A percentile compares a stretch with the other conserved stretches of the same genome.
Conservation (phyloP, 2,329 filamentous ascomycete species). For the Claviceps citrina region DNA sequence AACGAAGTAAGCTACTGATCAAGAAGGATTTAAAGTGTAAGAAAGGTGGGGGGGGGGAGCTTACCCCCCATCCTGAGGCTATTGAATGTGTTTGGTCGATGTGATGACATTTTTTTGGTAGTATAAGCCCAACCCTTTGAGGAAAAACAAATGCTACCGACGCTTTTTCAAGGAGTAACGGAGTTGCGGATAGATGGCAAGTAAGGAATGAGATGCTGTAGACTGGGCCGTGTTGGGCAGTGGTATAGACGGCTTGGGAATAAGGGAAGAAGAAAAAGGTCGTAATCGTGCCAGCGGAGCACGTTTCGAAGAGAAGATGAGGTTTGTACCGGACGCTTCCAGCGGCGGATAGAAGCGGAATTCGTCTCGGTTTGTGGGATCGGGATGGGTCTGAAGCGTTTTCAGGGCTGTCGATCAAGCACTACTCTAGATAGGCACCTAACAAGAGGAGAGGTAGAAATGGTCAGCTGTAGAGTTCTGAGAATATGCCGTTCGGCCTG, state of each 20-base stretch:
- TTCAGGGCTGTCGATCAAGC: slow-evolving; percentile 1
- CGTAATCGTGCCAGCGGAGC: background rate
- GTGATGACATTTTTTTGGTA: slow-evolving; percentile 58
- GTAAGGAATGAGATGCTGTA: slow-evolving; percentile 14
- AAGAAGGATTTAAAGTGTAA: no score
- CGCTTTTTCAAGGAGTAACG: slow-evolving; percentile 11
- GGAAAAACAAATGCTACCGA: slow-evolving; percentile 11
- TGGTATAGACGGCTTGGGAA: slow-evolving; percentile 4
- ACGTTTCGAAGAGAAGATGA: background rate
- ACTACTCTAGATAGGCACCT: slow-evolving; percentile 3
- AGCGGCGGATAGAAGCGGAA: slow-evolving; percentile 1
- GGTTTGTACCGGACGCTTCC: background rate
- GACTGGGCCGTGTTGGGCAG: slow-evolving; percentile 24
- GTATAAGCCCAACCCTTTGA: slow-evolving; percentile 11
- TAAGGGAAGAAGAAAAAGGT: background rate
- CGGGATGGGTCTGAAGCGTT: slow-evolving; percentile 1
- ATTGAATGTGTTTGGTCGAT: slow-evolving; percentile 77
- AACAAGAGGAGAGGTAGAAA: background rate
- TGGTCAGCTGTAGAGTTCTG: slow-evolving; percentile 1
- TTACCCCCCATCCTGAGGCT: slow-evolving; percentile 93
- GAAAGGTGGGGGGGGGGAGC: slow-evolving; percentile 21
- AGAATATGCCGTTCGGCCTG: background rate
- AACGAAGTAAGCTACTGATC: slow-evolving; percentile 12
- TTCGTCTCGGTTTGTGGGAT: slow-evolving; percentile 1
- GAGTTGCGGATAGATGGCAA: slow-evolving; percentile 14